Base-by-base conservation (phyloP, 2,329 filamentous ascomycete species). In the Fusarium decemcellulare region DNA sequence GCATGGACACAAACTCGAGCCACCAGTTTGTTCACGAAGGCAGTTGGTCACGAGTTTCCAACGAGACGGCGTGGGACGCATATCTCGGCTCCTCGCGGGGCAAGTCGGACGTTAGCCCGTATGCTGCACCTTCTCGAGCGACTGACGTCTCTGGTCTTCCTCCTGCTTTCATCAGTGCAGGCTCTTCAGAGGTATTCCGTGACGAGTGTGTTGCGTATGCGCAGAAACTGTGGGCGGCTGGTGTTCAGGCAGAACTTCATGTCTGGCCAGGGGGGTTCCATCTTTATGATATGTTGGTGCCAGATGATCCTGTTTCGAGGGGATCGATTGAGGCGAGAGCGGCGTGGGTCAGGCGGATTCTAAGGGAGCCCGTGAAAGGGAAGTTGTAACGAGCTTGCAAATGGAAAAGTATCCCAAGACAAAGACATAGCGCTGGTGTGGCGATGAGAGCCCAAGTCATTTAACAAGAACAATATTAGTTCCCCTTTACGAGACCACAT, bases 201-300 rank as follows among this genome's bases (percentile, higher is more conserved):
- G 79, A 83, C 14, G 78, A 85, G 61, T 75, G 74, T 48, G 59
- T 85, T 16, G 74, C 76, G 23, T 85, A 80, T 70, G 83, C 81
- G 14, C 72, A 68, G 27, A 78, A 74, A 53, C 68, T 85, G 36
- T 81, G 79, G 62, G 76, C 74, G n/a, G 78, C 77, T 12, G 82
- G 82, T 23, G 81, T 83, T n/a, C 74, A 77, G 34, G 74, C 76
- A 7, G 82, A 86, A 66, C 65, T 84, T 43, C 82, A 85, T 70
- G 74, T 86, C 6, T 82, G 81, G 73, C 80, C 81, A 0, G 81
- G 82, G 2, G 73, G 80, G 14, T 80, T 77, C 34, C 82, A 85
- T 73, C 76, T 72, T 6, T 83, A 81, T 59, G 81, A 84, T 39
- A 37, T 50, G 23, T 16, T 73, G 36, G 15, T 70, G 34, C 72